Evolutionary conservation across 805 yeast genomes (phyloP).

Genomic region (Cyberlindnera mrakii): DNA sequence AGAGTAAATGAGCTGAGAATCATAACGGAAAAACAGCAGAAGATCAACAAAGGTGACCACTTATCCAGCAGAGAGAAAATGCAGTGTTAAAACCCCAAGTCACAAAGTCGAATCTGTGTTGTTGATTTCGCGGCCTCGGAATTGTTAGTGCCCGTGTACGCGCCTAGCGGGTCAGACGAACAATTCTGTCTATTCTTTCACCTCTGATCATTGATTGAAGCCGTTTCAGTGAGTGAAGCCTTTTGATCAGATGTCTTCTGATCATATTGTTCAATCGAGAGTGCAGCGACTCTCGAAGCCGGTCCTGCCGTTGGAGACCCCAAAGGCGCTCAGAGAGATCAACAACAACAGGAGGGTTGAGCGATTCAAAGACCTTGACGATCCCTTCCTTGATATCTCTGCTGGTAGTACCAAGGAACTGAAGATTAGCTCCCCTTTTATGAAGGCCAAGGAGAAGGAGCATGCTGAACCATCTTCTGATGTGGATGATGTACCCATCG

Average conservation of each 20-base stretch:
- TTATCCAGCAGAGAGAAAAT: background rate
- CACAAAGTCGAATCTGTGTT: too few species aligned
- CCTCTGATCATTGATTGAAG: too few species aligned
- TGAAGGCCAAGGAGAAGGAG: constrained; percentile 1
- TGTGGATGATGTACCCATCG: constrained; percentile 41
- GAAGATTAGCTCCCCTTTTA: constrained; percentile 17
- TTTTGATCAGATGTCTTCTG: too few species aligned
- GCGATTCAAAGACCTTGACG: constrained; percentile 1
- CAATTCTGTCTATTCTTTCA: too few species aligned
- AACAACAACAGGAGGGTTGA: background rate
- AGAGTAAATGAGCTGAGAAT: background rate
- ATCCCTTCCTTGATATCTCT: constrained; percentile 18
- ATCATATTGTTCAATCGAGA: too few species aligned
- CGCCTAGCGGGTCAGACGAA: too few species aligned
- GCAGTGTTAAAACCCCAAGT: too few species aligned
- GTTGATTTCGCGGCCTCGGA: too few species aligned
- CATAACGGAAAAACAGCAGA: background rate
- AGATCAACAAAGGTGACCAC: background rate
- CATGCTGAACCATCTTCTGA: constrained; percentile 21
- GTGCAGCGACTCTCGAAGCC: too few species aligned
- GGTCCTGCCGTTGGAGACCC: background rate
- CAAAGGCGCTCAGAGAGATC: constrained; percentile 3
- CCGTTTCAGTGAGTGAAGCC: too few species aligned
- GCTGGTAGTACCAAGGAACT: constrained; percentile 7
- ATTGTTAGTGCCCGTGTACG: too few species aligned